A percentile compares a stretch with the other conserved stretches of the same genome.
Evolutionary conservation across 2,329 filamentous ascomycete genomes (phyloP).

Genomic region (Dichotomopilus funicola): DNA sequence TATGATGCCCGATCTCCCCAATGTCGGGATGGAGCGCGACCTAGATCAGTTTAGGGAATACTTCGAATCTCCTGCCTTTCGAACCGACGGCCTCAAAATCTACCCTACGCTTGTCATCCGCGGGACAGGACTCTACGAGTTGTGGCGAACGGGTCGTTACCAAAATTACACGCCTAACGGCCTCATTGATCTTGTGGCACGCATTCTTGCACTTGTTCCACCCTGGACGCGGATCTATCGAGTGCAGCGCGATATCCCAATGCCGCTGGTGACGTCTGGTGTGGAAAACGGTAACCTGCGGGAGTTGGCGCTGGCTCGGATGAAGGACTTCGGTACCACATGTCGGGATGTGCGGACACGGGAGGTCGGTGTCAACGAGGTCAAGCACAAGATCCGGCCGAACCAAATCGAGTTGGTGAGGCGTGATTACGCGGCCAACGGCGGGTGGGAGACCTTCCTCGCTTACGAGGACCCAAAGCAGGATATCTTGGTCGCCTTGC

Average conservation of each 20-base stretch:
- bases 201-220: slow-evolving; percentile 90
- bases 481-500: slow-evolving; percentile 87
- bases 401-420: slow-evolving; percentile 94
- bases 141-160: slow-evolving; percentile 95
- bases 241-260: slow-evolving; percentile 97
- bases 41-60: slow-evolving; percentile 96
- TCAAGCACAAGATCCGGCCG: slow-evolving; percentile 96
- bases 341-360: slow-evolving; percentile 94
- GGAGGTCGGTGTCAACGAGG: slow-evolving; percentile 97
- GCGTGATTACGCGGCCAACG: slow-evolving; percentile 89
- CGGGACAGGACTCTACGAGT: slow-evolving; percentile 90
- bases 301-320: slow-evolving; percentile 87
- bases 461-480: slow-evolving; percentile 98
- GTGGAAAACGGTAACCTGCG: slow-evolving; percentile 96
- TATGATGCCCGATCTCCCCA: slow-evolving; percentile 99
- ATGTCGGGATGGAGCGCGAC: slow-evolving; percentile 97
- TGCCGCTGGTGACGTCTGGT: slow-evolving; percentile 97
- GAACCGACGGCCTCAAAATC: slow-evolving; percentile 95
- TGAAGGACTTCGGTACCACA: slow-evolving; percentile 98
- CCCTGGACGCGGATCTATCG: slow-evolving; percentile 99
- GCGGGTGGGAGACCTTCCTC: slow-evolving; percentile 96
- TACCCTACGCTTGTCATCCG: slow-evolving; percentile 97
- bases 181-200: slow-evolving; percentile 87
- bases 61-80: slow-evolving; percentile 92
- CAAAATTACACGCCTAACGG: slow-evolving; percentile 99